Evolutionary conservation across 768 basidiomycete species (phyloP).

Genomic region (Brasilioporus rufonigricans): DNA sequence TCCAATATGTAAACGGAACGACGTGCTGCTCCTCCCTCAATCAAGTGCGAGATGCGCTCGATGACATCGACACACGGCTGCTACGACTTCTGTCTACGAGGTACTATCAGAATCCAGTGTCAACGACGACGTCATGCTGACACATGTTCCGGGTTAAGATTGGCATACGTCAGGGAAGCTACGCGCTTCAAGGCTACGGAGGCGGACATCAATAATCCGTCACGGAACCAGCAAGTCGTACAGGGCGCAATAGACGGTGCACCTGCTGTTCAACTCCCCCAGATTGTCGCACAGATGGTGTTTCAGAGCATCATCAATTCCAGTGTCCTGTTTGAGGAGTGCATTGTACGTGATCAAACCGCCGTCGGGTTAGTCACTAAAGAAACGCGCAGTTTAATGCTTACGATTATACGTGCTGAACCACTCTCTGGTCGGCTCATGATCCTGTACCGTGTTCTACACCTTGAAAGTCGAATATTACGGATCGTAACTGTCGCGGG

Average conservation of each 20-base stretch:
- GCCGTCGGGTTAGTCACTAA: not conserved
- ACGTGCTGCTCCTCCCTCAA: conserved; percentile 26
- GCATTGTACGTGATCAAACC: conserved; percentile 16
- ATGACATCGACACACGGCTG: conserved; percentile 19
- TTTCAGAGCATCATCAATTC: conserved; percentile 21
- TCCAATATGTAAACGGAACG: conserved; percentile 18
- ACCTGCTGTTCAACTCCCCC: conserved; percentile 16
- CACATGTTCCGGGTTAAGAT: not conserved
- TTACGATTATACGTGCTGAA: not conserved
- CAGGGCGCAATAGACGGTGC: conserved; percentile 19
- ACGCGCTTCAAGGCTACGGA: conserved; percentile 24
- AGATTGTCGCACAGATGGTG: conserved; percentile 21
- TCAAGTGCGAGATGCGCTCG: conserved; percentile 15
- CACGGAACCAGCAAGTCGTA: conserved; percentile 19
- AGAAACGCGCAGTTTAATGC: conserved; percentile 11
- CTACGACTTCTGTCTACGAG: conserved; percentile 20
- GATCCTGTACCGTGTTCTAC: too few relatives aligned
- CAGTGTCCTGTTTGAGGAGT: conserved; percentile 23
- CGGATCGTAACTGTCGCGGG: too few relatives aligned
- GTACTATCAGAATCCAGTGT: not conserved
- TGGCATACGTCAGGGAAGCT: conserved; percentile 25
- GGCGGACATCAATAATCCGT: conserved; percentile 8
- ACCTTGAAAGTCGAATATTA: too few relatives aligned
- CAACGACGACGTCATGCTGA: not conserved
- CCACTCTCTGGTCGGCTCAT: not conserved